A percentile compares a stretch with the other conserved stretches of the same genome.
Evolutionary conservation across 805 yeast genomes (phyloP).

Genomic region (Schwanniomyces sp.): DNA sequence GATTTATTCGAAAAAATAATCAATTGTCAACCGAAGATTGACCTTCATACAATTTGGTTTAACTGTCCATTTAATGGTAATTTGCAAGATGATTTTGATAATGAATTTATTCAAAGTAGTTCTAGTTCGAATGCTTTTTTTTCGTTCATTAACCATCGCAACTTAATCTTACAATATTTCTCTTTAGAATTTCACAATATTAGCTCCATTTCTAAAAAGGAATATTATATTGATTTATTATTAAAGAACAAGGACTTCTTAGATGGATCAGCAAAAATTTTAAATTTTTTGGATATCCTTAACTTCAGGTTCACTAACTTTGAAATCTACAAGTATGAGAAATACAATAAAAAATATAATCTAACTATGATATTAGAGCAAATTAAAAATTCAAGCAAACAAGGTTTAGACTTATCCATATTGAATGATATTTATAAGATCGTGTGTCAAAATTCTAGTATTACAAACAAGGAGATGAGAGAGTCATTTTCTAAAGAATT

Average conservation of each 20-base stretch:
- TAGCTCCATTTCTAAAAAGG: constrained; percentile 47
- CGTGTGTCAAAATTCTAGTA: constrained; percentile 19
- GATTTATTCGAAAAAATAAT: constrained; percentile 54
- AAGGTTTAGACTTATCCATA: constrained; percentile 43
- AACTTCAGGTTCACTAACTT: constrained; percentile 53
- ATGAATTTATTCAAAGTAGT: constrained; percentile 33
- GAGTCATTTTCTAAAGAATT: constrained; percentile 23
- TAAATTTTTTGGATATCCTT: constrained; percentile 69
- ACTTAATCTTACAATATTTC: constrained; percentile 60
- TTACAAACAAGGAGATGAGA: constrained; percentile 18
- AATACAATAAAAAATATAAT: constrained; percentile 25
- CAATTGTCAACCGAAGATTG: constrained; percentile 53
- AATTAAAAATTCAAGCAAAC: constrained; percentile 21
- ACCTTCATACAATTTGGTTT: constrained; percentile 54
- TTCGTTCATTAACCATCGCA: constrained; percentile 61
- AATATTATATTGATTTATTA: constrained; percentile 52
- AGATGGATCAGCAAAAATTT: constrained; percentile 63
- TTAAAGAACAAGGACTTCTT: constrained; percentile 51
- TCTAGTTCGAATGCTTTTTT: constrained; percentile 52
- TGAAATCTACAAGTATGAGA: constrained; percentile 38
- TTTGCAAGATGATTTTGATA: constrained; percentile 24
- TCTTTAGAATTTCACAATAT: constrained; percentile 72
- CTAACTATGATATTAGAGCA: constrained; percentile 37
- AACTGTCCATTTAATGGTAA: constrained; percentile 44
- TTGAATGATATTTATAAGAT: constrained; percentile 20